A percentile compares a stretch with the other conserved stretches of the same genome.
These are phyloP conservation scores for Xylaria sp. DNA, from an alignment of 2,329 filamentous ascomycete species.

Conservation along the genomic window DNA sequence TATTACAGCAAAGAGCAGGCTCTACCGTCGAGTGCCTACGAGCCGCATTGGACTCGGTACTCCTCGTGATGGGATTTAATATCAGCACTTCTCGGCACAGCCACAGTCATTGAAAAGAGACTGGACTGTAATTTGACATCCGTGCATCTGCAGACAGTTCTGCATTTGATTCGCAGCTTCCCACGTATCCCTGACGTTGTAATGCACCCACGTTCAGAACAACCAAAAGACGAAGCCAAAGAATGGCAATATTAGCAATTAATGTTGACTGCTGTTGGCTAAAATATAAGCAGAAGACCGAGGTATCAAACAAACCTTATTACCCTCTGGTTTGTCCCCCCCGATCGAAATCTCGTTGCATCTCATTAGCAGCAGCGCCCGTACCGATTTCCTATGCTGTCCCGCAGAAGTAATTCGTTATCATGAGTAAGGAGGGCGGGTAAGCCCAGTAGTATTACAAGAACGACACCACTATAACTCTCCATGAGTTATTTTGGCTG, in stretches of 20 bases:
- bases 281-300: constrained; percentile 1
- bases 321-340: constrained; percentile 2
- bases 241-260: constrained; percentile 25
- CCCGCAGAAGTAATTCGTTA: constrained; percentile 27
- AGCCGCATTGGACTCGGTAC: constrained; percentile 42
- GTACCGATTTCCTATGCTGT: constrained; percentile 10
- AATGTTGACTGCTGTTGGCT: constrained; percentile 15
- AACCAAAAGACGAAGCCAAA: not conserved
- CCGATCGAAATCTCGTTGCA: constrained; percentile 15
- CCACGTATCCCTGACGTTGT: too few relatives aligned
- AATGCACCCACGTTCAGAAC: not conserved
- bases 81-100: constrained; percentile 99
- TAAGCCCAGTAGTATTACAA: constrained; percentile 14
- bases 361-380: constrained; percentile 14
- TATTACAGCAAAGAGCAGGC: constrained; percentile 20
- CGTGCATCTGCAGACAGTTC: constrained; percentile 70
- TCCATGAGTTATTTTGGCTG: constrained; percentile 34
- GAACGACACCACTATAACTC: constrained; percentile 36
- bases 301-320: constrained; percentile 19
- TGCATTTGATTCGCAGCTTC: not conserved
- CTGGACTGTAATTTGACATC: constrained; percentile 99
- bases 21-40: constrained; percentile 41
- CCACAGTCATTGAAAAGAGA: constrained; percentile 76
- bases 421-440: constrained; percentile 19
- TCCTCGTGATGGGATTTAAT: constrained; percentile 56